phyloP scores from a whole-genome alignment of 2,329 filamentous ascomycete species.

The Fusarium coffeatum region DNA sequence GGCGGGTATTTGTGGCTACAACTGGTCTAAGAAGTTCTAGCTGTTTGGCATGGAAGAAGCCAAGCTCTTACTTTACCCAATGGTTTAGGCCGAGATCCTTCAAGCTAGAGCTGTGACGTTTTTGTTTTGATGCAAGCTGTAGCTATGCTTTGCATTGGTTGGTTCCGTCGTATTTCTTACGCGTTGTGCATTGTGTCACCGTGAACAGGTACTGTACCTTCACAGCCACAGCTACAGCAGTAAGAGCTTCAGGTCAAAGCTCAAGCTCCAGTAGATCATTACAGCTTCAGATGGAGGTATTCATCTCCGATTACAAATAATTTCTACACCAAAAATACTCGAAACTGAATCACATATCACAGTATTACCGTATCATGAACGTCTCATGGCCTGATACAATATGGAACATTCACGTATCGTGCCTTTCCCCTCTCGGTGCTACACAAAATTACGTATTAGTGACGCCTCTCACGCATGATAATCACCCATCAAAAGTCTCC shows the following conservation, averaged over 20 bases:
- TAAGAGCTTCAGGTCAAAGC: not conserved
- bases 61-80: not conserved
- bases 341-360: not conserved
- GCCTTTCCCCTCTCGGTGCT: constrained; percentile 3
- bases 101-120: constrained; percentile 16
- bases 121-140: not conserved
- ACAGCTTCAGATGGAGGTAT: not conserved
- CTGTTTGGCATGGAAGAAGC: not conserved
- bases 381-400: constrained; percentile 8
- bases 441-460: constrained; percentile 44
- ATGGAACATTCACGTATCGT: not conserved
- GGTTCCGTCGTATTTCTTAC: not conserved
- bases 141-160: constrained; percentile 2
- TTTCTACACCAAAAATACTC: not conserved
- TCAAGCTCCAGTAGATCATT: not conserved
- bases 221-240: not conserved
- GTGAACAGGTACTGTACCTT: not conserved
- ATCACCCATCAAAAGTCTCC: constrained; percentile 11
- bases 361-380: not conserved
- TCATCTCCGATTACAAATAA: not conserved
- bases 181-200: constrained; percentile 7
- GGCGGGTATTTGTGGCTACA: constrained; percentile 17
- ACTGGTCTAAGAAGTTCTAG: constrained; percentile 15
- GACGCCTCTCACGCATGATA: constrained; percentile 34
- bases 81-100: not conserved